Evolutionary conservation across 768 basidiomycete genomes (phyloP).

Genomic region (Podaxis sp.): DNA sequence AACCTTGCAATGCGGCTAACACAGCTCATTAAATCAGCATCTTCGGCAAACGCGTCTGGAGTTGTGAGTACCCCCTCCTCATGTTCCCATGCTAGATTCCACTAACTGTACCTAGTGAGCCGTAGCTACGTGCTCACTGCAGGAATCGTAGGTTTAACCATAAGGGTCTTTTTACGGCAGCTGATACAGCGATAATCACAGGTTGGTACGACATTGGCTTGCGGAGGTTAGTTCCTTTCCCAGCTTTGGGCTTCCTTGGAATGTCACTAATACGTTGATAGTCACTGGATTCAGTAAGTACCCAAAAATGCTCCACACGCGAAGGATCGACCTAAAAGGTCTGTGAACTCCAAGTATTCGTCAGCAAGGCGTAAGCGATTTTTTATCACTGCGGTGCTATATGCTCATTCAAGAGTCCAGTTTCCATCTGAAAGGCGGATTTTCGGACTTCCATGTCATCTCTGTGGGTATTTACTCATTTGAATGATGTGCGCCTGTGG

Average conservation of each 20-base stretch:
- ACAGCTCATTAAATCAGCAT: slow-evolving; percentile 12
- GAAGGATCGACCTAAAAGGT: neutral
- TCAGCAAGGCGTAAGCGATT: slow-evolving; percentile 7
- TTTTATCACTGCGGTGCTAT: neutral
- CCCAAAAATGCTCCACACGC: neutral
- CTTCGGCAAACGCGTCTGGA: slow-evolving; percentile 23
- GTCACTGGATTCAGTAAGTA: slow-evolving; percentile 1
- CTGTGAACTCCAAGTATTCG: slow-evolving; percentile 6
- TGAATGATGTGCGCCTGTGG: neutral
- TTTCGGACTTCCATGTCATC: neutral
- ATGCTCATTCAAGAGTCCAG: neutral
- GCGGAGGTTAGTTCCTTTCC: slow-evolving; percentile 11
- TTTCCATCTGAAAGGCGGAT: neutral
- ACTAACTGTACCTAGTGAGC: slow-evolving; percentile 17
- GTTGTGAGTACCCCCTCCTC: slow-evolving; percentile 16
- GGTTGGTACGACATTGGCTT: slow-evolving; percentile 1
- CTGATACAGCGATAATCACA: neutral
- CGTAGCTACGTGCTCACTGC: slow-evolving; percentile 14
- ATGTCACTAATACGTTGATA: neutral
- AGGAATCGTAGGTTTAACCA: slow-evolving; percentile 1
- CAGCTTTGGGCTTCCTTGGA: neutral
- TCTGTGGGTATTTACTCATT: neutral
- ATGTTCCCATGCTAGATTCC: neutral
- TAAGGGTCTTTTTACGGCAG: neutral
- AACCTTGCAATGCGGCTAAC: neutral